Evolutionary conservation across 345 rosid genomes (phyloP).

Genomic region (Arabidopsis suecica): DNA sequence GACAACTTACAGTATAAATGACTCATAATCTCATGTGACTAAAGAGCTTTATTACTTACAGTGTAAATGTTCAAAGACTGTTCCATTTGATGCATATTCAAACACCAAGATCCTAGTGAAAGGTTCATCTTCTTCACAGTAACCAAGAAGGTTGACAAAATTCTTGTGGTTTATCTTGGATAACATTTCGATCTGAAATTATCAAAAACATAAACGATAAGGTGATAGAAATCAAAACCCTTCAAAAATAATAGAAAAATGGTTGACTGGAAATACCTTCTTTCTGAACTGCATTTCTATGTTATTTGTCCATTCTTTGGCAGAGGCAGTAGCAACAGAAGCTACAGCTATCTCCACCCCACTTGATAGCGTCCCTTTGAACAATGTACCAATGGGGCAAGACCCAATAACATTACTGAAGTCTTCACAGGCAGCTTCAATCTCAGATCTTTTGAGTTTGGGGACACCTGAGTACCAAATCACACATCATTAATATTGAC

Average conservation of each 20-base stretch:
- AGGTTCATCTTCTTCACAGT: constrained; percentile 87
- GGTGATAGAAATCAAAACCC: constrained; percentile 12
- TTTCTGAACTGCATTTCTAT: constrained; percentile 75
- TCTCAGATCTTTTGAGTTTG: constrained; percentile 84
- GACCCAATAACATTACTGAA: constrained; percentile 91
- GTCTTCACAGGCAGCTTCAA: constrained; percentile 95
- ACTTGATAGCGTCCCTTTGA: constrained; percentile 90
- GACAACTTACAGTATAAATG: neutral
- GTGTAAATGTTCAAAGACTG: constrained; percentile 93
- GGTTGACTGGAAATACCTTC: constrained; percentile 58
- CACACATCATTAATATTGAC: neutral
- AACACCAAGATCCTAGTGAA: constrained; percentile 97
- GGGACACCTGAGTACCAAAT: constrained; percentile 72
- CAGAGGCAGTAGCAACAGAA: constrained; percentile 60
- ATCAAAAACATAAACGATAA: neutral
- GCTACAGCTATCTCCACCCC: constrained; percentile 95
- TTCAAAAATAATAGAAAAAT: neutral
- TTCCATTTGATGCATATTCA: constrained; percentile 95
- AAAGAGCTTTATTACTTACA: constrained; percentile 53
- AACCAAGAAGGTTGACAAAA: constrained; percentile 91
- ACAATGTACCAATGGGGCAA: constrained; percentile 70
- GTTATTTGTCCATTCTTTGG: constrained; percentile 70
- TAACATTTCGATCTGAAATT: constrained; percentile 72
- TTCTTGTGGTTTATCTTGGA: constrained; percentile 95
- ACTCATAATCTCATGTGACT: constrained; percentile 3